phyloP scores from a whole-genome alignment of 345 rosid genomes.

The Linum usitatissimum region DNA sequence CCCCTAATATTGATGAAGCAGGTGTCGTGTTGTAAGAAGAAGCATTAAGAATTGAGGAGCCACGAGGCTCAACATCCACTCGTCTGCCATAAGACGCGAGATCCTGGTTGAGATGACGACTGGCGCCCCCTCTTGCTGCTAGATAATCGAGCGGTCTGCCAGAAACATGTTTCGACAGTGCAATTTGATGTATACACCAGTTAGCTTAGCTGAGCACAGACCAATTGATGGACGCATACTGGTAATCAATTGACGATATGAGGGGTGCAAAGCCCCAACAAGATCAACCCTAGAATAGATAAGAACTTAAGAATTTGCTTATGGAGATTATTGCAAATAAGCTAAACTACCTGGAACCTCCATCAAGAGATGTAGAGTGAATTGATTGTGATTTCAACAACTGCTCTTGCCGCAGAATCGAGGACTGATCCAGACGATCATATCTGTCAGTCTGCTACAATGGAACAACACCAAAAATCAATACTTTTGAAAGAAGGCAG shows the following conservation, averaged over 20 bases:
- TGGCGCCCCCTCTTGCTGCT: slow-evolving; percentile 68
- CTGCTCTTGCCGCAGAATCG: slow-evolving; percentile 77
- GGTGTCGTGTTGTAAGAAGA: slow-evolving; percentile 52
- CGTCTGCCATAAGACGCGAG: slow-evolving; percentile 69
- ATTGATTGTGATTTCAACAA: slow-evolving; percentile 58
- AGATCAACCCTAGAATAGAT: slow-evolving; percentile 7
- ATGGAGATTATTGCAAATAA: not conserved
- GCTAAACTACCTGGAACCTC: slow-evolving; percentile 58
- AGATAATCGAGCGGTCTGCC: slow-evolving; percentile 92
- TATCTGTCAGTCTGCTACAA: slow-evolving; percentile 52
- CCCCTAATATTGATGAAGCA: slow-evolving; percentile 79
- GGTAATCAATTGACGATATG: slow-evolving; percentile 8
- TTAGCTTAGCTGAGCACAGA: slow-evolving; percentile 24
- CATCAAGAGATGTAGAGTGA: slow-evolving; percentile 63
- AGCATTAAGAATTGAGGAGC: slow-evolving; percentile 46
- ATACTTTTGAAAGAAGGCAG: not conserved
- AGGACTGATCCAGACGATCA: slow-evolving; percentile 69
- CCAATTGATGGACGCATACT: slow-evolving; percentile 8
- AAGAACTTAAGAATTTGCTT: slow-evolving; percentile 7
- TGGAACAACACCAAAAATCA: not conserved
- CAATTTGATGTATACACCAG: slow-evolving; percentile 25
- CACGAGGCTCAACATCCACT: slow-evolving; percentile 60
- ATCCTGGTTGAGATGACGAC: slow-evolving; percentile 66
- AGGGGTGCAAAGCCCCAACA: slow-evolving; percentile 1
- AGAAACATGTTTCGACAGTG: slow-evolving; percentile 83